phyloP scores from a whole-genome alignment of 768 basidiomycete species.

The Galerina sulciceps region DNA sequence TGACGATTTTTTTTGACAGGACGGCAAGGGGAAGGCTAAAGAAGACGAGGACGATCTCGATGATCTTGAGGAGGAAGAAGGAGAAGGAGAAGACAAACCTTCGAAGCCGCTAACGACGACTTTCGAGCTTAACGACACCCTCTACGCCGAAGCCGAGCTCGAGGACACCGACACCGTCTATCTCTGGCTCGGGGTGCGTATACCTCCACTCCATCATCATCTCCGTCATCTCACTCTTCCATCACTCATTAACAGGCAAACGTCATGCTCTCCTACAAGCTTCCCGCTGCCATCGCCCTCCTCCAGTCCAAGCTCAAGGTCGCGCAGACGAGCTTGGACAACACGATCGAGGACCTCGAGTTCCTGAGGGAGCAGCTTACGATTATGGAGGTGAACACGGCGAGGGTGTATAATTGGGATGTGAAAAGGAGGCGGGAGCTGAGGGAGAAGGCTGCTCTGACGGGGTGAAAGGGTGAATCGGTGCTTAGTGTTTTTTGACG shows the following conservation, averaged over 20 bases:
- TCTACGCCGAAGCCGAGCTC: slow-evolving; percentile 90
- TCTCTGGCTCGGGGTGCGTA: slow-evolving; percentile 92
- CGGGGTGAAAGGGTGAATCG: slow-evolving; percentile 3
- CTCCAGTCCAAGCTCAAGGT: slow-evolving; percentile 74
- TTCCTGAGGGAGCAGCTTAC: slow-evolving; percentile 95
- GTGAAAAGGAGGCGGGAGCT: slow-evolving; percentile 78
- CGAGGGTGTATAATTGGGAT: slow-evolving; percentile 96
- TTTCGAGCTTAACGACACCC: slow-evolving; percentile 95
- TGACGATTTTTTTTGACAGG: slow-evolving; percentile 47
- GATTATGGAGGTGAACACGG: slow-evolving; percentile 95
- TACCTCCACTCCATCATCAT: no score
- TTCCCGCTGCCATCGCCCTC: slow-evolving; percentile 76
- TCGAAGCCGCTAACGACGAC: slow-evolving; percentile 74
- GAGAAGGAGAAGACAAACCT: slow-evolving; percentile 39
- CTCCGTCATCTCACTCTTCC: not conserved
- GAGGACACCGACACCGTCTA: slow-evolving; percentile 89
- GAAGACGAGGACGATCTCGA: slow-evolving; percentile 59
- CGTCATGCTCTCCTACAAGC: slow-evolving; percentile 94
- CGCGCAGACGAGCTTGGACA: slow-evolving; percentile 68
- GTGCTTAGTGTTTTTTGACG: not conserved
- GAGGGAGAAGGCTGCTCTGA: slow-evolving; percentile 37
- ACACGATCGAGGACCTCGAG: slow-evolving; percentile 86
- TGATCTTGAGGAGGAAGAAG: slow-evolving; percentile 52
- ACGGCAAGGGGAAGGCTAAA: slow-evolving; percentile 54
- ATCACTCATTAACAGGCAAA: slow-evolving; percentile 77